Evolutionary conservation across 805 yeast species (phyloP), one percentile per base, ranked within the genome.

Genomic region (Yarrowia phangngaensis): DNA sequence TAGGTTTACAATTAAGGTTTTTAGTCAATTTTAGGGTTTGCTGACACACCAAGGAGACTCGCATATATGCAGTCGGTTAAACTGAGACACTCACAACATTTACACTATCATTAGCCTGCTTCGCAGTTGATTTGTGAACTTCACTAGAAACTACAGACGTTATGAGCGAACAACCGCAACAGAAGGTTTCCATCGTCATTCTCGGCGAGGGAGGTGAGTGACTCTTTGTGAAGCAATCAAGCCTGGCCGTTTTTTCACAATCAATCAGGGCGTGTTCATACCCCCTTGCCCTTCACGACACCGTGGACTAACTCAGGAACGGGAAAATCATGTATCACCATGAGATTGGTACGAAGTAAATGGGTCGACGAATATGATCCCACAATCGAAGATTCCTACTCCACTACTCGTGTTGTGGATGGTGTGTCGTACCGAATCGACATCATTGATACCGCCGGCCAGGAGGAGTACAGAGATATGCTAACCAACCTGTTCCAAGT

Each of bases 371-470:
- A 63, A 50, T 63, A 63, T 47, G 66, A 63, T 46, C 66, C 66
- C 2, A 63, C 66, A 9, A 63, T 63, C 13, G 64, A 60, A 51
- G 64, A 60, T 46, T 58, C 62, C 3, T 59, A 62, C 49, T 57
- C 63, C 8, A 61, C 65, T 6, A 60, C 59, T 24, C 52, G 65
- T 31, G 52, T 53, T 6, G 55, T 62, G 20, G 79, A 79, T 56
- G 75, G 73, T n/a, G 72, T 71, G 48, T 69, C 67, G 20, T 74
- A 72, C 29, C 66, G 73, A 8, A 56, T 76, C 40, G 84, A 81
- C 60, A 76, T 82, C 38, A 70, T 82, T 58, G 90, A 82, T 60
- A 82, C 89, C 13, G 89, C 88, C 6, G 84, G 84, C 22, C 87
- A 81, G 67, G 90, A 82, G 61, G 88, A 81, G 61, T 82, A 82